Percentiles rank a stretch among this genome's conserved stretches.
These are phyloP conservation scores for Ramichloridium luteum DNA, from an alignment of 2,329 filamentous ascomycete species.

Conservation along the genomic window DNA sequence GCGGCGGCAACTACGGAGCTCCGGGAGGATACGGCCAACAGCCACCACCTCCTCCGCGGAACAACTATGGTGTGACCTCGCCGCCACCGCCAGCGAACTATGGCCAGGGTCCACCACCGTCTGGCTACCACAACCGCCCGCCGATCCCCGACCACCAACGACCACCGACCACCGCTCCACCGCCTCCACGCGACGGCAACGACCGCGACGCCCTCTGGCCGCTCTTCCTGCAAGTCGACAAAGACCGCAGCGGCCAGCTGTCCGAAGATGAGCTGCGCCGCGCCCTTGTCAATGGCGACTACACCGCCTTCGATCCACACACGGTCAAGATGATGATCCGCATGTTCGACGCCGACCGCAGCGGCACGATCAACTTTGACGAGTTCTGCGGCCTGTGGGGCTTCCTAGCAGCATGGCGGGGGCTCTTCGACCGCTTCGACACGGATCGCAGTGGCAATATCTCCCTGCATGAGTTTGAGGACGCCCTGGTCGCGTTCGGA, in stretches of 20 bases:
- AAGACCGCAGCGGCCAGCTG: constrained; percentile 66
- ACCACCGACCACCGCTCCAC: constrained; percentile 37
- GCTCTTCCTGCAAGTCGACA: constrained; percentile 84
- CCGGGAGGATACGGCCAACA: constrained; percentile 6
- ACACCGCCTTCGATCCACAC: constrained; percentile 81
- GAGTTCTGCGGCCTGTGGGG: constrained; percentile 96
- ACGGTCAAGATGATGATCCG: constrained; percentile 99
- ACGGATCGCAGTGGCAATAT: constrained; percentile 67
- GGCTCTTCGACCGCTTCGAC: constrained; percentile 91
- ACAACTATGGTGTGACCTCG: constrained; percentile 13
- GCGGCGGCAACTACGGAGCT: constrained; percentile 9
- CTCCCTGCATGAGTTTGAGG: constrained; percentile 71
- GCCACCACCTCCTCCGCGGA: constrained; percentile 9
- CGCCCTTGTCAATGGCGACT: constrained; percentile 92
- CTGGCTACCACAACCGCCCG: constrained; percentile 53
- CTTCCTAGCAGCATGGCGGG: constrained; percentile 87
- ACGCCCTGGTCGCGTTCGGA: constrained; percentile 81
- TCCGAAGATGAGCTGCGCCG: constrained; percentile 77
- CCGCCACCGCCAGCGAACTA: constrained; percentile 38
- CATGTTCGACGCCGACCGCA: constrained; percentile 93
- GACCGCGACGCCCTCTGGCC: constrained; percentile 65
- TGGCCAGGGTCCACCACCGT: constrained; percentile 43
- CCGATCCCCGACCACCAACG: constrained; percentile 36
- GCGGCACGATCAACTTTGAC: constrained; percentile 80
- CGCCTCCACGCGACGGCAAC: constrained; percentile 42